A percentile compares a stretch with the other conserved stretches of the same genome.
phyloP scores from a whole-genome alignment of 129 eudicot species.

The Cynara cardunculus region DNA sequence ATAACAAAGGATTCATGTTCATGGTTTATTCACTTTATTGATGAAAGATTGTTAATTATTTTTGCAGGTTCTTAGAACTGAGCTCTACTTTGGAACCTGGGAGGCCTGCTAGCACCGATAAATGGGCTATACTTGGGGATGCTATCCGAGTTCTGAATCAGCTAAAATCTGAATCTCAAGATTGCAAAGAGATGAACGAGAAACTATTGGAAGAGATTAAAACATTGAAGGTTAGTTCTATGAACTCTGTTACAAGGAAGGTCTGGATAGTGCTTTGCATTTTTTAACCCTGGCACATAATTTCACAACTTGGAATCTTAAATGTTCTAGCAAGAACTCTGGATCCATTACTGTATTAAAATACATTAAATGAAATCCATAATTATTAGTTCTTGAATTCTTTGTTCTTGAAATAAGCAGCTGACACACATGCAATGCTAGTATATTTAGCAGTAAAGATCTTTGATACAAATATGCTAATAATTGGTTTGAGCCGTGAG shows the following conservation, averaged over 20 bases:
- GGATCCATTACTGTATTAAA: not conserved
- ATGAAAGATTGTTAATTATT: not conserved
- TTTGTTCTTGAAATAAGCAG: not conserved
- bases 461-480: not conserved
- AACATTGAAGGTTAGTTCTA: conserved; percentile 60
- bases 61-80: conserved; percentile 67
- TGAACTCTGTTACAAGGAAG: not conserved
- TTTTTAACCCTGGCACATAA: not conserved
- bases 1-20: not conserved
- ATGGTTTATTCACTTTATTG: not conserved
- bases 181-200: conserved; percentile 57
- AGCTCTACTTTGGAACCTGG: conserved; percentile 80
- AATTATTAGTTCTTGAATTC: not conserved
- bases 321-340: not conserved
- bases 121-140: conserved; percentile 72
- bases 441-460: not conserved
- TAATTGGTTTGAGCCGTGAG: not conserved
- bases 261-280: not conserved
- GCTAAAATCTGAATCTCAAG: conserved; percentile 64
- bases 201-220: conserved; percentile 75
- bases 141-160: conserved; percentile 77
- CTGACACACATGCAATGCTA: not conserved
- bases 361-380: not conserved
- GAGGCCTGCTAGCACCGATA: conserved; percentile 73
- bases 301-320: not conserved